phyloP scores from a whole-genome alignment of 2,329 filamentous ascomycete species.

The Colletotrichum lini region DNA sequence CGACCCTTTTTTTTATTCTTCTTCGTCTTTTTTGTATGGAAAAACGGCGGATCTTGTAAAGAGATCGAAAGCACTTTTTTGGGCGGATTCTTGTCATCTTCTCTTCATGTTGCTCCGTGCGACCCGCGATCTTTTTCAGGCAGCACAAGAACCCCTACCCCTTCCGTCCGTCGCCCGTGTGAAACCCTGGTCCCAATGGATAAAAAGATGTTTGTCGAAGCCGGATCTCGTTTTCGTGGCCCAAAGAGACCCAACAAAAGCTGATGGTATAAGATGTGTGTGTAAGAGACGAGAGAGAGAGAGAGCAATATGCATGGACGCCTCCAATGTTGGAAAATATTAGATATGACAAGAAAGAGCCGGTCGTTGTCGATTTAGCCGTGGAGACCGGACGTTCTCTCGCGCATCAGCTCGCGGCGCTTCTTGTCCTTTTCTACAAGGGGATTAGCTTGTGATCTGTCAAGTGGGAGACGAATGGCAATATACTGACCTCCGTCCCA shows the following conservation, averaged over 20 bases:
- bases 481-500: slow-evolving; percentile 80
- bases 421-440: slow-evolving; percentile 75
- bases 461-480: neutral
- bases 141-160: neutral
- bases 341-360: slow-evolving; percentile 35
- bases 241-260: slow-evolving; percentile 29
- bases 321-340: slow-evolving; percentile 34
- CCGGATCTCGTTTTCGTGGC: slow-evolving; percentile 8
- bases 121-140: neutral
- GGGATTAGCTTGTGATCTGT: slow-evolving; percentile 49
- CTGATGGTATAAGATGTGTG: slow-evolving; percentile 42
- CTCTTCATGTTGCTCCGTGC: slow-evolving; percentile 12
- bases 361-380: slow-evolving; percentile 1
- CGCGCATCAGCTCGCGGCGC: slow-evolving; percentile 76
- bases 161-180: slow-evolving; percentile 21
- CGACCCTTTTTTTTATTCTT: no score
- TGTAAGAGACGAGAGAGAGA: slow-evolving; percentile 7
- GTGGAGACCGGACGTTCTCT: slow-evolving; percentile 68
- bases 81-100: slow-evolving; percentile 2
- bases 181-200: slow-evolving; percentile 36
- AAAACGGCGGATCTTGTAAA: slow-evolving; percentile 8
- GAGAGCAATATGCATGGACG: slow-evolving; percentile 42
- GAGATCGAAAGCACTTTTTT: slow-evolving; percentile 21
- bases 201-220: slow-evolving; percentile 10
- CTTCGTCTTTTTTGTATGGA: neutral